These are phyloP conservation scores for Knoxia roxburghii DNA, from an alignment of 257 asterid species.

Conservation along the genomic window DNA sequence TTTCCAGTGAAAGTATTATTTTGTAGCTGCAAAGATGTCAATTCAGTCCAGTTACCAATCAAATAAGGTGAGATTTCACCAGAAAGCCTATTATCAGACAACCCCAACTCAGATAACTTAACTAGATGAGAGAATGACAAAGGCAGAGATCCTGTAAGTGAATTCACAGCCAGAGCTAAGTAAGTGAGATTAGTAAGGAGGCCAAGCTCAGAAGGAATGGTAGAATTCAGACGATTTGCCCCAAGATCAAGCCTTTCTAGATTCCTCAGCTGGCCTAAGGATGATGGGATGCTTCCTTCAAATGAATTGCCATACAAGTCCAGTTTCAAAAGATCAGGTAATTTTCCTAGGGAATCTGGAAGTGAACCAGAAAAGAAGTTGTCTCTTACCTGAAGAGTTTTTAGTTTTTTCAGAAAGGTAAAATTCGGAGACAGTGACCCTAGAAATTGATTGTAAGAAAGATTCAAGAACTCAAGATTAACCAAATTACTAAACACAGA, in stretches of 20 bases:
- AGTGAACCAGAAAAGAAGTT: slow-evolving; percentile 54
- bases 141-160: slow-evolving; percentile 60
- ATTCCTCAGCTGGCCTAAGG: slow-evolving; percentile 28
- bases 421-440: slow-evolving; percentile 49
- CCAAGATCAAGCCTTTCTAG: slow-evolving; percentile 25
- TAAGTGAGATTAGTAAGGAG: slow-evolving; percentile 26
- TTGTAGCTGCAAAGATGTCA: slow-evolving; percentile 60
- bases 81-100: slow-evolving; percentile 55
- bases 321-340: slow-evolving; percentile 36
- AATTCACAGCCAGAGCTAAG: slow-evolving; percentile 33
- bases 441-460: slow-evolving; percentile 37
- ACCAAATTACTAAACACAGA: slow-evolving; percentile 38
- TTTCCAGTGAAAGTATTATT: slow-evolving; percentile 49
- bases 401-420: slow-evolving; percentile 40
- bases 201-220: slow-evolving; percentile 40
- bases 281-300: slow-evolving; percentile 35
- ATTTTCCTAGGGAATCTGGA: slow-evolving; percentile 32
- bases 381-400: slow-evolving; percentile 33
- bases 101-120: slow-evolving; percentile 41
- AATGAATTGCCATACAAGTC: slow-evolving; percentile 50
- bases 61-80: slow-evolving; percentile 46
- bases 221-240: slow-evolving; percentile 22
- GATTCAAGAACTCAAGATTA: slow-evolving; percentile 50
- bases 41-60: slow-evolving; percentile 46
- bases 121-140: slow-evolving; percentile 52